Evolutionary conservation across 306 rosid genomes (phyloP), one percentile per base, ranked within the genome.

Genomic region (Dryas alaskensis): DNA sequence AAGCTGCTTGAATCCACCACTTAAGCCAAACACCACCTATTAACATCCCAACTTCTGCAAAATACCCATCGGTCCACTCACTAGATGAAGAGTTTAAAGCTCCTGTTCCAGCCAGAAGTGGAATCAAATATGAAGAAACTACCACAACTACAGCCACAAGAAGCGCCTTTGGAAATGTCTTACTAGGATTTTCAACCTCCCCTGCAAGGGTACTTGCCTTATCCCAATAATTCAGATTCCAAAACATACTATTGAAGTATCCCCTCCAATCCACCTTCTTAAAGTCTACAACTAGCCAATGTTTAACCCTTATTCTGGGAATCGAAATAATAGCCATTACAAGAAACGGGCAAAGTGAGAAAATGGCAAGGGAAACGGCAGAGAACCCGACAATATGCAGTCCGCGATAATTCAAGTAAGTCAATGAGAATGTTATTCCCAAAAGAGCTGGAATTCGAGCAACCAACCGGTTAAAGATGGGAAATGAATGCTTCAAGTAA

Each of bases 171-270:
- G 97, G 98, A 64, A 91, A 93, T 0, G 94, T 89, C 72, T 83
- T 80, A 49, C 89, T 86, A 0, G 98, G 94, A 84, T 86, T 82
- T 8, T 91, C 90, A 69, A 93, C 89, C 86, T 93, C 98, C 27
- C 98, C 98, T 0, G 96, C 94, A 63, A 93, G 84, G 3, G 98
- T 89, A 79, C 98, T 93, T 14, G 94, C 97, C 80, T 93, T 93
- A 17, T 93, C 98, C 98, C 98, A 93, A 52, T 93, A 91, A 46
- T 93, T 93, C 73, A 93, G 68, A 73, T 93, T 93, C 98, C 98
- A 93, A 66, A 93, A 93, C 94, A 93, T 82, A 55, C 77, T 79
- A 52, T 91, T 93, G 79, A 93, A 93, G 80, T 85, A 93, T 25
- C 89, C 88, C 67, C 89, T 87, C 96, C 89, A 81, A 54, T 93